A percentile compares a stretch with the other conserved stretches of the same genome.
These are phyloP conservation scores for Trypanosoma congolense DNA, from an alignment of 208 protist genomes.

Conservation along the genomic window DNA sequence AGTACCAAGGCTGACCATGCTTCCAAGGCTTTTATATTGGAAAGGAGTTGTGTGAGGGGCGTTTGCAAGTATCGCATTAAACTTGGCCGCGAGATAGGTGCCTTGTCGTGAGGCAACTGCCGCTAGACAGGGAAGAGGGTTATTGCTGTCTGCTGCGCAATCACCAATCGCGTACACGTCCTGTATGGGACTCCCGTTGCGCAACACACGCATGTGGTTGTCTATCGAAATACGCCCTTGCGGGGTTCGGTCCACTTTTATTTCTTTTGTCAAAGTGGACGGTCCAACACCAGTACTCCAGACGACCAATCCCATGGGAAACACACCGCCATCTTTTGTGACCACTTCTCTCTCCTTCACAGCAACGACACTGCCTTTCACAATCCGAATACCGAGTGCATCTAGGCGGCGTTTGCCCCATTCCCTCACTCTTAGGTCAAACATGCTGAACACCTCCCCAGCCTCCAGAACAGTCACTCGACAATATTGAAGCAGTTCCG, in stretches of 20 bases:
- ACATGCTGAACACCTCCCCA: conserved; percentile 81
- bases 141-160: conserved; percentile 55
- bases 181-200: conserved; percentile 53
- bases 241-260: conserved; percentile 66
- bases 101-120: conserved; percentile 83
- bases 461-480: conserved; percentile 88
- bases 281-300: conserved; percentile 86
- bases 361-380: conserved; percentile 62
- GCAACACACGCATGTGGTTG: conserved; percentile 60
- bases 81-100: conserved; percentile 60
- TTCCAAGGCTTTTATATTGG: conserved; percentile 73
- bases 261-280: conserved; percentile 61
- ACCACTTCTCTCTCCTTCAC: conserved; percentile 73
- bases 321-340: conserved; percentile 59
- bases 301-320: conserved; percentile 69
- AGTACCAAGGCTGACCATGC: conserved; percentile 76
- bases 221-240: conserved; percentile 69
- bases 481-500: conserved; percentile 57
- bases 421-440: conserved; percentile 73
- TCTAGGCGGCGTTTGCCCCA: conserved; percentile 73
- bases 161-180: conserved; percentile 87
- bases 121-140: conserved; percentile 67
- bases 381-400: conserved; percentile 57
- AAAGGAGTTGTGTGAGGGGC: conserved; percentile 35
- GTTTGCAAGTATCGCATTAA: conserved; percentile 46